Conservation (phyloP, 2,329 filamentous ascomycete genomes). For the Aspergillus clavatus region DNA sequence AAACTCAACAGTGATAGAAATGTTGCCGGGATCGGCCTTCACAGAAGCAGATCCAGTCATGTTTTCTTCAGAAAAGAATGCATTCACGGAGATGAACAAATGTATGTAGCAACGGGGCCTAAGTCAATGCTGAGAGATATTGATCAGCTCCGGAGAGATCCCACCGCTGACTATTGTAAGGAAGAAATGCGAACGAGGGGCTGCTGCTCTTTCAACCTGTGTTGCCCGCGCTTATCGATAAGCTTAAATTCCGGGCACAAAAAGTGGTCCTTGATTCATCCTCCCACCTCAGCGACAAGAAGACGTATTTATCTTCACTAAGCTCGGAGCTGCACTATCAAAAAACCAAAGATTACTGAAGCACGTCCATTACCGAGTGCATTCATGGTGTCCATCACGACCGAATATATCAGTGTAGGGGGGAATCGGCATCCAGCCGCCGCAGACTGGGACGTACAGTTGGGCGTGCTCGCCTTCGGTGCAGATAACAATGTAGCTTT, state of each 20-base stretch:
- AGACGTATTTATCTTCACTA: not conserved
- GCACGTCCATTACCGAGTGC: not conserved
- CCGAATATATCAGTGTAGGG: conserved; percentile 65
- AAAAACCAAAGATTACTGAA: not conserved
- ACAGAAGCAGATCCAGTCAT: conserved; percentile 8
- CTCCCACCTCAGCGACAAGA: conserved; percentile 15
- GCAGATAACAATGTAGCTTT: conserved; percentile 83
- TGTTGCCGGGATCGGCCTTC: conserved; percentile 20
- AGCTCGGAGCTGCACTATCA: not conserved
- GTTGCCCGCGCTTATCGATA: conserved; percentile 37
- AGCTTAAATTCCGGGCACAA: conserved; percentile 24
- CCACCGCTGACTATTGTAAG: not conserved
- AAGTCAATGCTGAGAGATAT: no score
- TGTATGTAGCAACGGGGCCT: not conserved
- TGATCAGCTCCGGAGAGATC: no score
- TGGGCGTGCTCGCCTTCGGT: conserved; percentile 76
- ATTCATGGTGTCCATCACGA: conserved; percentile 36
- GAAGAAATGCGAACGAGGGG: conserved; percentile 14
- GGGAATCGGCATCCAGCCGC: conserved; percentile 86
- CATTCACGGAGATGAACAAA: not conserved
- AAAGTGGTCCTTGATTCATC: conserved; percentile 13
- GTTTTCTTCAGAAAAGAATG: conserved; percentile 5
- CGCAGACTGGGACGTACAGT: conserved; percentile 74
- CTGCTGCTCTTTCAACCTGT: conserved; percentile 9
- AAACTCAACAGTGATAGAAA: conserved; percentile 69